Base-by-base conservation (phyloP, 192 early-diverging fungal species). In the Glomus cerebriforme region DNA sequence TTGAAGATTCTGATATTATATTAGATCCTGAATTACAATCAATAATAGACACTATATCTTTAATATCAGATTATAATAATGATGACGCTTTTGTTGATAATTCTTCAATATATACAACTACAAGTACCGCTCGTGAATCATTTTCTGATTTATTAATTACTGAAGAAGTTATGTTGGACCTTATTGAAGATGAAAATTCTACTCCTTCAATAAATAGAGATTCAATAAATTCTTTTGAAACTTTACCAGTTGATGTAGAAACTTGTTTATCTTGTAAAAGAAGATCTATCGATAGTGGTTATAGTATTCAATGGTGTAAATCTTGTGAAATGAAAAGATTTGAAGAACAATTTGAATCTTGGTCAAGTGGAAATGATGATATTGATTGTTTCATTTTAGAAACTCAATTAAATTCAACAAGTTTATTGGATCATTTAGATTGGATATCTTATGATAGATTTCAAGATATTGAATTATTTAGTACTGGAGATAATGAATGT, bases 391-490 rank as follows among this genome's bases (percentile, higher is more conserved):
- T 78, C 34, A 78, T 78, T 3, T 6, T 17, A 29, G 45, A 47
- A 54, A 67, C 49, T n/a, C 77, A 78, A 69, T 26, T 59, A 31
- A 59, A 47, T 69, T 37, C 77, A 19, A 27, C 1, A 2, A 39
- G 26, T 49, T 47, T 19, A 1, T 24, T 32, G n/a, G 66, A 47
- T 7, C 34, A 62, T 59, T 68, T 78, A 22, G 62, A 78, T 69
- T 78, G 47, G 60, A 69, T 78, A 49, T 13, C 77, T 8, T 78
- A 35, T 35, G 65, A 78, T 29, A 69, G n/a, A 27, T 69, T 78
- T 12, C n/a, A 34, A 59, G 66, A 59, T 12, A 35, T 78, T 58
- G 17, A 59, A 39, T 35, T 22, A 13, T 24, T 34, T 54, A 66
- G 10, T 1, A 5, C n/a, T 29, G 47, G 65, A 22, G 77, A 47